Evolutionary conservation across 345 rosid genomes (phyloP), one percentile per base, ranked within the genome.

Genomic region (Brassica cretica): DNA sequence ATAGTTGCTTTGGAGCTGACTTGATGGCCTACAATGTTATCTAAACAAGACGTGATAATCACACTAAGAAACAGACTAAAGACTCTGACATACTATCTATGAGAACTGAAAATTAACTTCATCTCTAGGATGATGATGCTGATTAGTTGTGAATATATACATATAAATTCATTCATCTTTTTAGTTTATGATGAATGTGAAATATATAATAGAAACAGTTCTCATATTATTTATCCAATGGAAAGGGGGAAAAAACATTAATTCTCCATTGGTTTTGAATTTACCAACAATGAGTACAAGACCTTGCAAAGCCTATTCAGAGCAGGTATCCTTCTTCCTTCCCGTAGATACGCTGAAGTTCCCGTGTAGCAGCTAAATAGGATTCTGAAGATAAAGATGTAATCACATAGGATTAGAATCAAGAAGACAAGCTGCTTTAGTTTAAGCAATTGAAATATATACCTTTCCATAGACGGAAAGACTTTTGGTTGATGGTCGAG

Each of bases 401-500:
- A 7, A 72, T 2, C 24, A 53, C 30, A 32, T 0, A 24, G 3
- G 4, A 12, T 29, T 74, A 74, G 53, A 12, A 63, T 27, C 8
- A 1, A 41, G 44, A 64, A 59, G 64, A 59, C 2, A 18, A 37
- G 11, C 15, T 44, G 0, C 55, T 12, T 0, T 39, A 0, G 3
- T 39, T 37, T 37, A 67, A 44, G 60, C 55, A 51, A 15, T 27
- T 30, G 62, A 39, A 16, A 7, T 21, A 67, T 25, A 5, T 5
- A 88, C 90, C 94, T 90, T 90, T 92, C 97, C 97, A 92, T 35
- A 76, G 79, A 44, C 85, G 89, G 56, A 92, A 92, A 25, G 90
- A 83, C 71, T 88, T 92, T 81, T 90, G 89, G 73, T 88, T 87
- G 70, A 90, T 84, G 12, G 93, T 86, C n/a, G 94, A 88, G 62